Evolutionary conservation across 176 grass and related monocot species (phyloP).

Genomic region (Triticum turgidum): DNA sequence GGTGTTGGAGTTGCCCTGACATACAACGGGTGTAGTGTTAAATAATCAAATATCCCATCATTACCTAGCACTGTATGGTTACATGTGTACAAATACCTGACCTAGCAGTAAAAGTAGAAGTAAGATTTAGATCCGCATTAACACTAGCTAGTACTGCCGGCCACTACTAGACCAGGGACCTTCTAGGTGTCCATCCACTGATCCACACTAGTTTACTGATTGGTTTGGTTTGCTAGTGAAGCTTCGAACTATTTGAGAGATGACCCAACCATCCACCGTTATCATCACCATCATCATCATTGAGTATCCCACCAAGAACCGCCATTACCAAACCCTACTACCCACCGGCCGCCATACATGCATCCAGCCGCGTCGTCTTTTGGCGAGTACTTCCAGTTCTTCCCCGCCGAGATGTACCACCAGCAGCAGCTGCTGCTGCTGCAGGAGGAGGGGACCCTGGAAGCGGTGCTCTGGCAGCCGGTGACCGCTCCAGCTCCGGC

Average conservation of each 20-base stretch:
- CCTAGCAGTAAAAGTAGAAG: neutral
- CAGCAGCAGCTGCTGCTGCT: neutral
- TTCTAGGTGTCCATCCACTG: neutral
- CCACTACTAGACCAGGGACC: neutral
- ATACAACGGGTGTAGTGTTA: neutral
- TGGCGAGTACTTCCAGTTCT: constrained; percentile 33
- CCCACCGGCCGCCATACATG: constrained; percentile 10
- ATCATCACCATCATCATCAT: constrained; percentile 11
- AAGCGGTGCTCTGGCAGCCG: constrained; percentile 42
- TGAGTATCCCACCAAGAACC: constrained; percentile 26
- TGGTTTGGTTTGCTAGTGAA: neutral
- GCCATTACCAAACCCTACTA: constrained; percentile 34
- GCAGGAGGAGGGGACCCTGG: constrained; percentile 32
- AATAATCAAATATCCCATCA: neutral
- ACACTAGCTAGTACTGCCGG: constrained; percentile 16
- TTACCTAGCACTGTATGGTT: neutral
- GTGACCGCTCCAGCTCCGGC: neutral
- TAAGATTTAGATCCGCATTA: neutral
- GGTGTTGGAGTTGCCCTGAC: too few relatives aligned
- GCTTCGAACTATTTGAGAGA: constrained; percentile 1
- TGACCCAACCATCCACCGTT: constrained; percentile 8
- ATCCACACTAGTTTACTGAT: neutral
- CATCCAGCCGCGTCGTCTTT: neutral
- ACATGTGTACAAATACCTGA: neutral
- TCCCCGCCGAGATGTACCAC: constrained; percentile 33